Evolutionary conservation across 345 rosid genomes (phyloP).

Genomic region (Brassica carinata): DNA sequence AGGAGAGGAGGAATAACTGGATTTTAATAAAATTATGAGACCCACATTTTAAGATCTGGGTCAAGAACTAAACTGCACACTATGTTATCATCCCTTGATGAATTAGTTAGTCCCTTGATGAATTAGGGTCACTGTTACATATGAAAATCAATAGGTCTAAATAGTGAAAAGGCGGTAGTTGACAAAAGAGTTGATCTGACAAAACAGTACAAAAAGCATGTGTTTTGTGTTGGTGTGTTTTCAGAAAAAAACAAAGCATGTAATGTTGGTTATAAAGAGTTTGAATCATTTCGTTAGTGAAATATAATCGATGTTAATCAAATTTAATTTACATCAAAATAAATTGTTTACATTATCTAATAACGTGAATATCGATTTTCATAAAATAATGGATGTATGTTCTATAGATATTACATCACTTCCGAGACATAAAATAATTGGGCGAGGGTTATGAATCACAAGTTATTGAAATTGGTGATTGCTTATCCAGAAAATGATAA

Average conservation of each 20-base stretch:
- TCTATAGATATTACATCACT: neutral
- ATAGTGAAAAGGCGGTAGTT: neutral
- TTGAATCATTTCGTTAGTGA: neutral
- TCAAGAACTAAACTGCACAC: neutral
- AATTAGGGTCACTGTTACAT: neutral
- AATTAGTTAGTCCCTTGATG: neutral
- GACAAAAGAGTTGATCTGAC: slow-evolving; percentile 19
- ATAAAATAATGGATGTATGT: neutral
- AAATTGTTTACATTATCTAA: neutral
- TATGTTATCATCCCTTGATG: neutral
- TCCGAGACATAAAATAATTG: neutral
- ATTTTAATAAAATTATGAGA: too few species aligned
- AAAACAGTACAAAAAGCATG: neutral
- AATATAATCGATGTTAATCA: neutral
- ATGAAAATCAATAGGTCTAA: neutral
- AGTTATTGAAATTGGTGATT: neutral
- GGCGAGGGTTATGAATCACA: neutral
- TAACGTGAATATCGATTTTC: neutral
- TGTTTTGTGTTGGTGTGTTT: neutral
- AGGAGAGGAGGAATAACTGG: too few species aligned
- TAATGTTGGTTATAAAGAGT: neutral
- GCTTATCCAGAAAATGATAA: neutral
- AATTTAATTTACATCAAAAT: neutral
- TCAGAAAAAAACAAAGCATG: neutral
- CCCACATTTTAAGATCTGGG: neutral